phyloP scores from a whole-genome alignment of 2,329 filamentous ascomycete genomes.

The Fusarium stilboides region DNA sequence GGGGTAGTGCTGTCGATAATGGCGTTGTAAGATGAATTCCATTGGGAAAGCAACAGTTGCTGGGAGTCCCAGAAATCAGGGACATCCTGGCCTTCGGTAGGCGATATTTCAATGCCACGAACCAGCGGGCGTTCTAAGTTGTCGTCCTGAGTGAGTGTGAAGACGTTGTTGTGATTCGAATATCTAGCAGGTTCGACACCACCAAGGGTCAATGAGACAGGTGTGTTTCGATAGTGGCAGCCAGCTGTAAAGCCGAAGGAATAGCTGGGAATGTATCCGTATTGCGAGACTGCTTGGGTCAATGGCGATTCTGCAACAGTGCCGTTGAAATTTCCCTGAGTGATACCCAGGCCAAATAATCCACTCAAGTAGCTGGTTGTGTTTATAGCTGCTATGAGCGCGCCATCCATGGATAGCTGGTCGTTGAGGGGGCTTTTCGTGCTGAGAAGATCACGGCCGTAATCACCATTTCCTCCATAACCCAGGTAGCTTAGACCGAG shows the following conservation, averaged over 20 bases:
- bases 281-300: constrained; percentile 70
- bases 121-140: constrained; percentile 73
- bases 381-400: constrained; percentile 68
- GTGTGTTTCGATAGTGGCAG: constrained; percentile 72
- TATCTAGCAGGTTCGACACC: constrained; percentile 78
- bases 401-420: constrained; percentile 59
- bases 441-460: constrained; percentile 69
- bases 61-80: constrained; percentile 59
- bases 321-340: constrained; percentile 66
- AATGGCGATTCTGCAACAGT: constrained; percentile 67
- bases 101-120: constrained; percentile 67
- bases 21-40: constrained; percentile 65
- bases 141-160: constrained; percentile 68
- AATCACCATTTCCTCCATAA: constrained; percentile 73
- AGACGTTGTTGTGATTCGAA: constrained; percentile 71
- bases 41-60: constrained; percentile 58
- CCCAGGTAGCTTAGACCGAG: constrained; percentile 73
- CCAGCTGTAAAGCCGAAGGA: constrained; percentile 84
- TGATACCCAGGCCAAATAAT: constrained; percentile 70
- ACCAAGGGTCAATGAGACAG: constrained; percentile 76
- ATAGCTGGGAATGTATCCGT: constrained; percentile 76
- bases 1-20: constrained; percentile 76
- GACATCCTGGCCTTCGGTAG: constrained; percentile 49
- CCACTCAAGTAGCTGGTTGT: constrained; percentile 70
- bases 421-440: constrained; percentile 58